Conservation (phyloP, 257 asterid genomes). For the Marsdenia floribunda region DNA sequence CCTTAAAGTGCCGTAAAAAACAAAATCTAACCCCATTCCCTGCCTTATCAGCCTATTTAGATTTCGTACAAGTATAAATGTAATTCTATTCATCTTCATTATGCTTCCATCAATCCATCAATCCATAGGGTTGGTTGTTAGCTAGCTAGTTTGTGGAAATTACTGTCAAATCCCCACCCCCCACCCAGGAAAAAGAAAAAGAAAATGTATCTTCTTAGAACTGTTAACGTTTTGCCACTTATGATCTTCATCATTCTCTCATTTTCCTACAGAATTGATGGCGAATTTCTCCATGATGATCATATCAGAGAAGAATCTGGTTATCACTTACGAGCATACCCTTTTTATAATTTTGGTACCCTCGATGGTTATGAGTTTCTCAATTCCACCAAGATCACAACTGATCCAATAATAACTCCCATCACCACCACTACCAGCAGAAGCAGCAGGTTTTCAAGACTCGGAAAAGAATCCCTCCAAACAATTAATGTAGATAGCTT, state of each 20-base stretch:
- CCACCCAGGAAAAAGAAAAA: neutral
- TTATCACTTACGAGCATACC: conserved; percentile 15
- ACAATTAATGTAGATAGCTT: conserved; percentile 19
- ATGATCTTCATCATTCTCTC: neutral
- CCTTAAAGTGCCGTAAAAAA: conserved; percentile 18
- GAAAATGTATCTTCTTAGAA: conserved; percentile 13
- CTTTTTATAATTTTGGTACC: conserved; percentile 15
- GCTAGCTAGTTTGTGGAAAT: neutral
- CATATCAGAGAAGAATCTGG: conserved; percentile 11
- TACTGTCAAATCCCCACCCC: neutral
- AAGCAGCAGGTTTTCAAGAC: neutral
- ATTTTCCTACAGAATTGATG: conserved; percentile 8
- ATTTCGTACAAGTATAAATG: conserved; percentile 11
- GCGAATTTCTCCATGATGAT: neutral
- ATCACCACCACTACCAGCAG: too few relatives aligned
- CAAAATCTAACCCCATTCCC: conserved; percentile 9
- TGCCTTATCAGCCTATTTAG: neutral
- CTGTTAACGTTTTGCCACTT: neutral
- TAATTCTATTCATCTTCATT: neutral
- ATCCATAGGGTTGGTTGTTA: neutral
- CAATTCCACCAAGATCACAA: neutral
- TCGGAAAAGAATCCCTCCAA: neutral
- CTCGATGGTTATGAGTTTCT: neutral
- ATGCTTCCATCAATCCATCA: neutral
- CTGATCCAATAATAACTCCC: too few relatives aligned